Percentiles rank a stretch among this genome's conserved stretches.
phyloP scores from a whole-genome alignment of 1,284 basidiomycete genomes.

The Ganoderma lucidum region DNA sequence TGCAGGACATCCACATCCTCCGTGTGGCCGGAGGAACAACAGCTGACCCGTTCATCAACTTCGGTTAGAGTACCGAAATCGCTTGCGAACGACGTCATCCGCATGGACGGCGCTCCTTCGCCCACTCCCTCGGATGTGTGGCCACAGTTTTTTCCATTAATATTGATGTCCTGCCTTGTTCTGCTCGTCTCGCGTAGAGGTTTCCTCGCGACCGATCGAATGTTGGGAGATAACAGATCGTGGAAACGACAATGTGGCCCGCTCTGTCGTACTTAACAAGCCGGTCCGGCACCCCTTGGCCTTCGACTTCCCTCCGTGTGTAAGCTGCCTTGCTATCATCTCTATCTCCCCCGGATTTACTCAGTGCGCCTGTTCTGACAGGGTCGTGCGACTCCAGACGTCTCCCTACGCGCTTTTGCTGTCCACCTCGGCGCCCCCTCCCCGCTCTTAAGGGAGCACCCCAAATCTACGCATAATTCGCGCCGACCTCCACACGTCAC shows the following conservation, averaged over 20 bases:
- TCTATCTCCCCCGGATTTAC: neutral
- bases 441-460: neutral
- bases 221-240: constrained; percentile 1
- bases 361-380: constrained; percentile 6
- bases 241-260: neutral
- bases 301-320: constrained; percentile 1
- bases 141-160: neutral
- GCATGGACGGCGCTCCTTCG: neutral
- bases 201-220: neutral
- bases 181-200: neutral
- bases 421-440: neutral
- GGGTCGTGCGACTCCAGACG: neutral
- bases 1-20: neutral
- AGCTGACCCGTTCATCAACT: constrained; percentile 5
- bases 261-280: constrained; percentile 6
- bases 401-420: neutral
- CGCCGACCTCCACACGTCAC: neutral
- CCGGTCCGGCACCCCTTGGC: neutral
- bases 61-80: neutral
- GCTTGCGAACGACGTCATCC: neutral
- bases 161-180: neutral
- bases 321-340: too few species aligned
- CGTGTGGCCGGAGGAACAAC: neutral
- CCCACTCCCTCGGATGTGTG: neutral
- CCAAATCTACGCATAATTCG: neutral